These are phyloP conservation scores for Barnettozyma populi DNA, from an alignment of 805 yeast genomes.

Conservation along the genomic window DNA sequence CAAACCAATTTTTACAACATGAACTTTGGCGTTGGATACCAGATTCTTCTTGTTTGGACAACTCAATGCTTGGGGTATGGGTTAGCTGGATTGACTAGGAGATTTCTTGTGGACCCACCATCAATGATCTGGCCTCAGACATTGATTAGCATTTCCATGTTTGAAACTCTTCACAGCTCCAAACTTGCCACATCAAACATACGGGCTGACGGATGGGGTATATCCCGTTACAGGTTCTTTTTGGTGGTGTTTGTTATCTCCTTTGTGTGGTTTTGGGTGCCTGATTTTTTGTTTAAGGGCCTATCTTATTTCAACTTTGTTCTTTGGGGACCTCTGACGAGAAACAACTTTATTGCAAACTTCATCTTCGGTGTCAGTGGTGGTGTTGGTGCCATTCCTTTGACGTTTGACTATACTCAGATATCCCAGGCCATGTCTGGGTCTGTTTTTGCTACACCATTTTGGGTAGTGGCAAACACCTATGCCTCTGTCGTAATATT, in stretches of 20 bases:
- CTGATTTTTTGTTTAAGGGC: constrained; percentile 45
- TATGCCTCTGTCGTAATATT: constrained; percentile 41
- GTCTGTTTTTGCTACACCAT: constrained; percentile 56
- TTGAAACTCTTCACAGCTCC: constrained; percentile 39
- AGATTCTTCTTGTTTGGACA: constrained; percentile 44
- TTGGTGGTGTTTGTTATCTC: constrained; percentile 33
- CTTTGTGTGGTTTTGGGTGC: constrained; percentile 59
- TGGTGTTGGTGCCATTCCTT: constrained; percentile 50
- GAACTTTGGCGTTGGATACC: constrained; percentile 44
- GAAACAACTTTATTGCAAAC: constrained; percentile 49
- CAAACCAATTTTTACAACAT: constrained; percentile 42
- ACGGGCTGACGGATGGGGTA: constrained; percentile 48
- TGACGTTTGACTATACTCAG: constrained; percentile 55
- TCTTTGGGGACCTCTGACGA: constrained; percentile 44
- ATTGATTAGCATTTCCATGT: constrained; percentile 54
- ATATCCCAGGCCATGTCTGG: constrained; percentile 37
- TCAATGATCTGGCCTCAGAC: constrained; percentile 69
- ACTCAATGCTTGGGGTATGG: constrained; percentile 66
- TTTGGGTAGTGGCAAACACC: constrained; percentile 33
- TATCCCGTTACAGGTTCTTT: constrained; percentile 46
- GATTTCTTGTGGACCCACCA: constrained; percentile 56
- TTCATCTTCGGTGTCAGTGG: constrained; percentile 55
- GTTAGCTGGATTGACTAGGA: constrained; percentile 56
- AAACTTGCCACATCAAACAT: constrained; percentile 30
- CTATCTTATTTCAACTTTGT: constrained; percentile 44